Percentiles rank a stretch among this genome's conserved stretches.
These are phyloP conservation scores for Cornus kousa DNA, from an alignment of 148 eudicot species.

Conservation along the genomic window DNA sequence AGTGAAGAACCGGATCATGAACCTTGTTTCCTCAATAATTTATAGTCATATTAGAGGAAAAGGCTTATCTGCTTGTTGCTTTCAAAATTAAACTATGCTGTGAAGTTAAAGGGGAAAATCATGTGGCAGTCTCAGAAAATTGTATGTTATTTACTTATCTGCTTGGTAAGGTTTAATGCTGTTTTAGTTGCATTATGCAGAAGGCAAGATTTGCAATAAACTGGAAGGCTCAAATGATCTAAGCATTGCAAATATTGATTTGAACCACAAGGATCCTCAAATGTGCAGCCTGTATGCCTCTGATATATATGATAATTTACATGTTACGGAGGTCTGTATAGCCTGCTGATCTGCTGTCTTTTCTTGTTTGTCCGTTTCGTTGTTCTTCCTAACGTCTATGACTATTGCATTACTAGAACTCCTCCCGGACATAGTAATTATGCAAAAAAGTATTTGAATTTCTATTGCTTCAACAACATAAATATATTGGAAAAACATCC, in stretches of 20 bases:
- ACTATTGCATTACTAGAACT: background rate
- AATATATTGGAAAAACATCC: background rate
- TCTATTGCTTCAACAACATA: background rate
- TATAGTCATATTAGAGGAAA: background rate
- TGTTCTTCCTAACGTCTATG: background rate
- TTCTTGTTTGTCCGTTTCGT: background rate
- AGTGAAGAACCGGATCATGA: background rate
- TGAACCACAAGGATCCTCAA: conserved; percentile 67
- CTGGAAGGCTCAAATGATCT: conserved; percentile 33
- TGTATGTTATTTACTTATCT: background rate
- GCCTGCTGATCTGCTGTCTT: conserved; percentile 11
- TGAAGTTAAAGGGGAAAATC: background rate
- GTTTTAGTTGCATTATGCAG: conserved; percentile 36
- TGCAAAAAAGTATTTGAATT: background rate
- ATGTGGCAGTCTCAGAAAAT: background rate
- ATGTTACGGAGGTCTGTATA: conserved; percentile 61
- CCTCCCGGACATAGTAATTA: background rate
- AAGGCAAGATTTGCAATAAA: conserved; percentile 25
- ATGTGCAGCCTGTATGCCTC: conserved; percentile 80
- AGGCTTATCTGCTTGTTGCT: background rate
- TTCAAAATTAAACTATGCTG: background rate
- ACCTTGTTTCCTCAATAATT: background rate
- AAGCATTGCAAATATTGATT: conserved; percentile 60
- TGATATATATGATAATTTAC: conserved; percentile 52
- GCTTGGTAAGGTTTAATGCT: background rate